Evolutionary conservation across 805 yeast species (phyloP), one percentile per base, ranked within the genome.

Genomic region (Debaryomyces maramus): DNA sequence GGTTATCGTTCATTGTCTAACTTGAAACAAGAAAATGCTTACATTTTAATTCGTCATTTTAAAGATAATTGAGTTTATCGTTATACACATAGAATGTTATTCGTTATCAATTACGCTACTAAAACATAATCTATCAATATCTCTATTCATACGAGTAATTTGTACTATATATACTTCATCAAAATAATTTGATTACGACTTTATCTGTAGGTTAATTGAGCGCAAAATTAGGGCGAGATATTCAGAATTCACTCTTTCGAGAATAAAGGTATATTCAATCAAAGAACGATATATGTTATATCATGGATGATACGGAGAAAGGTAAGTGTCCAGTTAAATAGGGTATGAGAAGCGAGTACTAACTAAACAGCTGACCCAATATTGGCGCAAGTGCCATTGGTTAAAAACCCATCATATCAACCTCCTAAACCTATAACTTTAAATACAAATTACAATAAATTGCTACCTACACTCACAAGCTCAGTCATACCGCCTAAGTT

Each of bases 1-100:
- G 87, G 88, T 41, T 93, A 90, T 70, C 81, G 97, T 64, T 83
- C 85, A 34, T 78, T 93, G 57, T 85, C 91, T 38, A 75, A 81
- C 54, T 80, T 93, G 64, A 93, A 91, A 66, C 98, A 91, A 71
- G 98, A 91, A 59, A 88, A 87, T 60, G 83, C 95, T 48, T 93
- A 90, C 69, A 73, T 93, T 55, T 75, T 93, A 61, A 83, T 91
- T 56, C 89, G 99, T 73, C 85, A 77, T 53, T 78, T 68, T 52
- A 69, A 64, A 53, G 73, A 70, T 39, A 56, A 53, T 35, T 56
- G 48, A 23, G 28, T 24, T 24, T 24, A 15, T 24, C 28, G 13
- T 24, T 15, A 24, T 24, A 34, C 22, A 8, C 20, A 13, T 8
- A 13, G 32, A n/a, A n/a, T n/a, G 32, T 9, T 15, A 14, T 28